Percentiles rank a stretch among this genome's conserved stretches.
phyloP scores from a whole-genome alignment of 768 basidiomycete genomes.

The Amanita subjunquillea region DNA sequence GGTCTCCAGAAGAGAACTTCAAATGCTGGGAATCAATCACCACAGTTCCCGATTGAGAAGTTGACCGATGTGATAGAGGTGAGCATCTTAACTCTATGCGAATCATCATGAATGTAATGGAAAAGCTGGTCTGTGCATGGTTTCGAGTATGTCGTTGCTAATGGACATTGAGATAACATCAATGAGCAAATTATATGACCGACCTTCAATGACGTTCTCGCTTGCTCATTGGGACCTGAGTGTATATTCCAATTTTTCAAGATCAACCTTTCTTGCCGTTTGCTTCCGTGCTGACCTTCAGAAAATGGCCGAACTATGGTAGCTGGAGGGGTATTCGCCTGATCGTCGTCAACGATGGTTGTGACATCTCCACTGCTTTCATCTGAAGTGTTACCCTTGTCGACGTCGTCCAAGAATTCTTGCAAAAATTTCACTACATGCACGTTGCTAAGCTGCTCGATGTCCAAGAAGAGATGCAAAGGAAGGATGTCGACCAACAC shows the following conservation, averaged over 20 bases:
- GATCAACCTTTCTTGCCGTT: constrained; percentile 34
- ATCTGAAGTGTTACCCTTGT: background rate
- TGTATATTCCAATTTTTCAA: constrained; percentile 51
- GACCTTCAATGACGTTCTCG: background rate
- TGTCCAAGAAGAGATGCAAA: constrained; percentile 1
- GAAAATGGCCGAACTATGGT: constrained; percentile 14
- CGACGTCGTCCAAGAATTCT: constrained; percentile 14
- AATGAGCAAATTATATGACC: background rate
- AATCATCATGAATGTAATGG: constrained; percentile 41
- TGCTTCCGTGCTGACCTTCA: constrained; percentile 24
- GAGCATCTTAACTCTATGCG: constrained; percentile 63
- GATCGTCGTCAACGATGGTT: constrained; percentile 12
- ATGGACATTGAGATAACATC: background rate
- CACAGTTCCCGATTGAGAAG: constrained; percentile 57
- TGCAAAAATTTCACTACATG: constrained; percentile 39
- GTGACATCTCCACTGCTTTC: background rate
- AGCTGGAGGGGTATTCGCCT: constrained; percentile 28
- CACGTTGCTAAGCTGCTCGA: constrained; percentile 25
- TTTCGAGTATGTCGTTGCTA: constrained; percentile 1
- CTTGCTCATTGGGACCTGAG: constrained; percentile 24
- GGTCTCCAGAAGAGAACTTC: constrained; percentile 22
- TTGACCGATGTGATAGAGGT: constrained; percentile 30
- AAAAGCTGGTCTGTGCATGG: constrained; percentile 13
- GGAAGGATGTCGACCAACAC: background rate
- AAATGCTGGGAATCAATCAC: constrained; percentile 54